Evolutionary conservation across 2,329 filamentous ascomycete species (phyloP), one percentile per base, ranked within the genome.

Genomic region (Chaetomium globosum): DNA sequence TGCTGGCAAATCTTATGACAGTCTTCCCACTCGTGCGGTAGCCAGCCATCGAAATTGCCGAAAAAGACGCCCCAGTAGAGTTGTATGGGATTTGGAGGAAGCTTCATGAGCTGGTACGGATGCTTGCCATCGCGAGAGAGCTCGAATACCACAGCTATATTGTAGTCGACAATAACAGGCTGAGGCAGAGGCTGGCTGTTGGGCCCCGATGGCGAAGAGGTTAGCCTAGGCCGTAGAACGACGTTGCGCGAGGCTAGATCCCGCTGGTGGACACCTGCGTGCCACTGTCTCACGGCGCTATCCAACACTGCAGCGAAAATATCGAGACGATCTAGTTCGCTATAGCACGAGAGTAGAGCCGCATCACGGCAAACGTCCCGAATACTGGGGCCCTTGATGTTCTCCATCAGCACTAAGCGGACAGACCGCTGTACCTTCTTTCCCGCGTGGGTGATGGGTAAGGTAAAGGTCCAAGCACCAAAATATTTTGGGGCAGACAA

Each of bases 381-480:
- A 10, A 65, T 60, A 43, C 57, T 56, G 9, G 7, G 57, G 23
- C 63, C 57, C 13, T 33, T 26, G 36, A 65, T 55, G 23, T 56
- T 39, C 33, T 65, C 63, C n/a, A 65, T 65, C 5, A 65, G 57
- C 26, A 65, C 36, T n/a, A 65, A 28, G 13, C 63, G 57, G 21
- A 65, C 30, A 21, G 57, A 49, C 9, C 57, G 36, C 31, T 57
- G 23, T 21, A 26, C 12, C 39, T 19, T 33, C 30, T 16, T 30
- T 30, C 43, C 36, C 13, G 19, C 28, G 26, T 48, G 13, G 12
- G 28, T 48, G 39, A 65, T 57, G 21, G 57, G 36, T 28, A 65
- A 30, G 51, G 12, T 57, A 46, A 56, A 65, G 16, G 58, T 65
- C 63, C 58, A 65, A 23, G 63, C 46, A 1, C 63, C 58, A 54